Evolutionary conservation across 192 early-diverging fungal genomes (phyloP).

Genomic region (Entomortierella chlamydospora): DNA sequence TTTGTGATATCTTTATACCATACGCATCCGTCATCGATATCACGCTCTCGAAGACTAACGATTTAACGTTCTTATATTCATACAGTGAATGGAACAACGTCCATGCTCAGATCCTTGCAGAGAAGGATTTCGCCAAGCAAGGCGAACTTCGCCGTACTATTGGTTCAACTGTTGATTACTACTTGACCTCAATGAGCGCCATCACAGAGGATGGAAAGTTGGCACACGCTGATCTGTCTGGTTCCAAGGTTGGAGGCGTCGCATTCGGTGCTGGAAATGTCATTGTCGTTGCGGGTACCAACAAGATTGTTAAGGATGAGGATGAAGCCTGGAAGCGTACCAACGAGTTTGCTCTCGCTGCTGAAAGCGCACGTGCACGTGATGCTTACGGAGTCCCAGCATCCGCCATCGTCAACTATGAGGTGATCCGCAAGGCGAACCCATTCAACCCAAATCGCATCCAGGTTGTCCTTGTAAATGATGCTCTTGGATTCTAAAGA

Average conservation of each 20-base stretch:
- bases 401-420: conserved; percentile 49
- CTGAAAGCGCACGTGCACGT: conserved; percentile 55
- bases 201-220: conserved; percentile 55
- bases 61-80: background rate
- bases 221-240: conserved; percentile 49
- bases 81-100: conserved; percentile 46
- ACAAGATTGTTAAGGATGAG: conserved; percentile 60
- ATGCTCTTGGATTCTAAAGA: conserved; percentile 56
- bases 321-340: conserved; percentile 50
- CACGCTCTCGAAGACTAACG: too few species aligned
- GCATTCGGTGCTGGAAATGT: conserved; percentile 46
- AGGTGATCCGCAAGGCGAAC: conserved; percentile 44
- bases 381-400: conserved; percentile 54
- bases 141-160: conserved; percentile 48
- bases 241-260: conserved; percentile 56
- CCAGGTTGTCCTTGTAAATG: conserved; percentile 52
- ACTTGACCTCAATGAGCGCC: conserved; percentile 51
- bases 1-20: background rate
- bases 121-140: conserved; percentile 47
- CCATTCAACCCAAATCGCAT: conserved; percentile 44
- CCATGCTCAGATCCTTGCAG: conserved; percentile 48
- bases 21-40: too few species aligned
- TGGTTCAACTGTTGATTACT: conserved; percentile 56
- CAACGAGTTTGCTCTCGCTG: conserved; percentile 47
- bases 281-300: conserved; percentile 49